Evolutionary conservation across 257 asterid genomes (phyloP), one percentile per base, ranked within the genome.

Genomic region (Cynanchum wilfordii): DNA sequence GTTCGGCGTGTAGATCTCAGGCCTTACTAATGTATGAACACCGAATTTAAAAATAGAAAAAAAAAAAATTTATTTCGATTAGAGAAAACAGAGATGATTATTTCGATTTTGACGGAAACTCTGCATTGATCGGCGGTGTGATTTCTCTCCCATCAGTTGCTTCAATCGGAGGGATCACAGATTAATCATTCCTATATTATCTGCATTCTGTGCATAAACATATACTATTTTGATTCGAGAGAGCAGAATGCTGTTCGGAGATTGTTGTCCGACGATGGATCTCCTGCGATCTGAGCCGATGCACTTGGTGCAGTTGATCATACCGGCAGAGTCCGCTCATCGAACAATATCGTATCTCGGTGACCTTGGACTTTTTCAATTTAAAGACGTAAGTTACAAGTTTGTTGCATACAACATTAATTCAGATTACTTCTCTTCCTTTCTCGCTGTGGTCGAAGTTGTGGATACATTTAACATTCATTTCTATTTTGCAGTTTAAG

Each of bases 281-380:
- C 82, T 88, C 78, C 82, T 88, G 71, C 82, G 94, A 27, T 88
- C 91, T 69, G 94, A 88, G 71, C 77, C 84, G 79, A 88, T 86
- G 94, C 94, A 88, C 51, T 75, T 86, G 81, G 86, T 78, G 76
- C 89, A 85, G 81, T 78, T 88, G 69, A 84, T 88, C 69, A 84
- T 88, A 29, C 94, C 91, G 1, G 69, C 80, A 42, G 94, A 88
- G 78, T 81, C 89, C 1, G 87, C 89, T 65, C 88, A 84, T 63
- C 78, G 81, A 29, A 76, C 91, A 56, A 73, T 88, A 57, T 81
- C 94, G 11, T 84, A 88, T 73, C 88, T 88, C 68, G 94, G 91
- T 60, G 89, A 83, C 62, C 89, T 86, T 71, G 89, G 87, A 36
- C 85, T 88, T 19, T 79, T 86, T 59, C 90, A 88, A 80, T 88